phyloP scores from a whole-genome alignment of 1,284 basidiomycete genomes.

The Tetrapyrgos nigripes region DNA sequence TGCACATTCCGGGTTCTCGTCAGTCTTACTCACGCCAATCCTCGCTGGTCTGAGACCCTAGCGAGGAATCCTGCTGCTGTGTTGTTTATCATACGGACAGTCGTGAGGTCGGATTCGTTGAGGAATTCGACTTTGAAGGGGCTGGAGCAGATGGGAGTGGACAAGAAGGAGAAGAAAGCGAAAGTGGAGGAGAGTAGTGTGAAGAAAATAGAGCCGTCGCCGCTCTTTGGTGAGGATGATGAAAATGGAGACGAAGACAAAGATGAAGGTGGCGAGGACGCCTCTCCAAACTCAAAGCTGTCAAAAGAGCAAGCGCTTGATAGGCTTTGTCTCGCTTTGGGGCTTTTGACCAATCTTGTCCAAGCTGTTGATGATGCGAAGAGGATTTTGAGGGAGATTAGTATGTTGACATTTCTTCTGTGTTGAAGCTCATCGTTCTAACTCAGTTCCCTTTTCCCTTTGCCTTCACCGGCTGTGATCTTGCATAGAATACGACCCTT shows the following conservation, averaged over 20 bases:
- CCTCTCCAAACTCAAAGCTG: constrained; percentile 7
- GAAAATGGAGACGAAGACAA: constrained; percentile 24
- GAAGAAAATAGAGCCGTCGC: constrained; percentile 5
- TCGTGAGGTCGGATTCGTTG: constrained; percentile 35
- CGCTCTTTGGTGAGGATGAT: constrained; percentile 19
- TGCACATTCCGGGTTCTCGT: constrained; percentile 68
- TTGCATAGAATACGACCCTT: constrained; percentile 37
- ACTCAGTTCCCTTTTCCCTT: neutral
- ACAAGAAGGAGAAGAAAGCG: neutral
- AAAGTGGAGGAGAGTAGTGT: constrained; percentile 1
- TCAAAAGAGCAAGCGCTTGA: constrained; percentile 54
- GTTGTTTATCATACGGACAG: constrained; percentile 51
- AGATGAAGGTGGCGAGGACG: constrained; percentile 24
- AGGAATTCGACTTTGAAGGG: constrained; percentile 6
- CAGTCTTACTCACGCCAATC: constrained; percentile 64
- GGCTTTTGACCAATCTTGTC: constrained; percentile 74
- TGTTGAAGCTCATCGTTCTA: constrained; percentile 5
- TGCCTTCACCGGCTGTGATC: neutral
- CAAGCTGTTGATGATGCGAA: constrained; percentile 59
- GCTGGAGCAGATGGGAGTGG: neutral
- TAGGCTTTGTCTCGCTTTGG: constrained; percentile 71
- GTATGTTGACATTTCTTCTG: constrained; percentile 42
- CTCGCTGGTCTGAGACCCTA: constrained; percentile 57
- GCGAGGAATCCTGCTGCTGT: constrained; percentile 50
- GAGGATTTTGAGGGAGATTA: constrained; percentile 47